Conservation (phyloP, 2,329 filamentous ascomycete genomes). For the Paecilomyces dactylethromorphus region DNA sequence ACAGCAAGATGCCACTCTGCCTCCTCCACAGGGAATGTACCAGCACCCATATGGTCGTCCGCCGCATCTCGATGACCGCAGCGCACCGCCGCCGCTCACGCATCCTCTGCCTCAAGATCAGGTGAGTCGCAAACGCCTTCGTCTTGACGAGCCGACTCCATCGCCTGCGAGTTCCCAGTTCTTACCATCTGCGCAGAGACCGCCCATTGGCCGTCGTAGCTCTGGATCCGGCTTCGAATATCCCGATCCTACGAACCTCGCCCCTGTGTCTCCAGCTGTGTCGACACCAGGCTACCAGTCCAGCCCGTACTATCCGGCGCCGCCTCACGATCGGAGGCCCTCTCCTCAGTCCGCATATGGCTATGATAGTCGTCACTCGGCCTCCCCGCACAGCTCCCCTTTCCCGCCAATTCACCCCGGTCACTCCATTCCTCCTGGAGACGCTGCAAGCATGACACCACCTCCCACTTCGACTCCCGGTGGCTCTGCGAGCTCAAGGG, state of each 20-base stretch:
- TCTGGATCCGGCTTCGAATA: slow-evolving; percentile 41
- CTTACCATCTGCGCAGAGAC: slow-evolving; percentile 26
- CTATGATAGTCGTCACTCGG: slow-evolving; percentile 35
- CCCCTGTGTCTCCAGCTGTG: slow-evolving; percentile 40
- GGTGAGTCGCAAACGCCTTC: slow-evolving; percentile 34
- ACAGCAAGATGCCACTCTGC: slow-evolving; percentile 29
- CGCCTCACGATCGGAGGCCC: slow-evolving; percentile 34
- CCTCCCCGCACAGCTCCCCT: slow-evolving; percentile 37
- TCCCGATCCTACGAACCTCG: slow-evolving; percentile 40
- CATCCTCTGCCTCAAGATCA: slow-evolving; percentile 36
- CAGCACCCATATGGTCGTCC: slow-evolving; percentile 28
- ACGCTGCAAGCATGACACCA: slow-evolving; percentile 29
- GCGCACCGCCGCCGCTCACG: slow-evolving; percentile 28
- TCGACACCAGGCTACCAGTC: slow-evolving; percentile 37
- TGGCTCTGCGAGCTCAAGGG: slow-evolving; percentile 25
- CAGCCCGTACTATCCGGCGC: slow-evolving; percentile 30
- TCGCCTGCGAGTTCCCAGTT: neutral
- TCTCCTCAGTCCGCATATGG: slow-evolving; percentile 40
- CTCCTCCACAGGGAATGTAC: slow-evolving; percentile 36
- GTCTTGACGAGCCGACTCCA: slow-evolving; percentile 9
- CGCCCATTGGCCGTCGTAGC: slow-evolving; percentile 33
- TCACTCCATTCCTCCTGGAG: slow-evolving; percentile 21
- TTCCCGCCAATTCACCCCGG: slow-evolving; percentile 30
- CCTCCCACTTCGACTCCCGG: slow-evolving; percentile 32
- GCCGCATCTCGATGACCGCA: slow-evolving; percentile 18